A percentile compares a stretch with the other conserved stretches of the same genome.
Evolutionary conservation across 495 filamentous ascomycete species (phyloP).

Genomic region (Cercophora scortea): DNA sequence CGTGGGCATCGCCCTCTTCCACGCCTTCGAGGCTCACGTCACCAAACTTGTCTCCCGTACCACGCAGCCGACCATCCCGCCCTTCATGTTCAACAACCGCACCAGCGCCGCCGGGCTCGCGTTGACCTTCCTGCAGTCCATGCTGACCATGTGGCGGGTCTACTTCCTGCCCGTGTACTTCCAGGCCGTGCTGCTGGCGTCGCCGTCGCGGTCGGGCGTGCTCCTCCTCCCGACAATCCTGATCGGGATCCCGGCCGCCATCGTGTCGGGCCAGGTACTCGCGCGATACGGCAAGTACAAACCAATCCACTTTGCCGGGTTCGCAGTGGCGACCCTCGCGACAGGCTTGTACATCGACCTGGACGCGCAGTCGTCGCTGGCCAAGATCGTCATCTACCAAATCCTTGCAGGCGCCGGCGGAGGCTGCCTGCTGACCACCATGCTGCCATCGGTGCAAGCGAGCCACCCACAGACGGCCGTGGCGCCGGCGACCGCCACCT

Average conservation of each 20-base stretch:
- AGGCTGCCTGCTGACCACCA: background rate
- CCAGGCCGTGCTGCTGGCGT: constrained; percentile 26
- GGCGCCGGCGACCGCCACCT: background rate
- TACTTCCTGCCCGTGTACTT: constrained; percentile 37
- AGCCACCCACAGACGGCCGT: background rate
- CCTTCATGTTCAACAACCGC: constrained; percentile 19
- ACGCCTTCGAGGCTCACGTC: background rate
- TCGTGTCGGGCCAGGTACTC: constrained; percentile 12
- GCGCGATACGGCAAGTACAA: background rate
- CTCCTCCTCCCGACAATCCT: constrained; percentile 30
- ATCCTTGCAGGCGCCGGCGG: background rate
- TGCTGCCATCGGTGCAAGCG: background rate
- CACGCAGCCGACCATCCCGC: constrained; percentile 22
- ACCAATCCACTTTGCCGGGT: background rate
- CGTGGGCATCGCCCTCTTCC: background rate
- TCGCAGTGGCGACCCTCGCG: background rate
- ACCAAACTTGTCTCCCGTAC: no score
- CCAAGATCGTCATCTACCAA: background rate
- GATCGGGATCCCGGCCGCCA: constrained; percentile 23
- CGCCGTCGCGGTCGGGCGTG: constrained; percentile 23
- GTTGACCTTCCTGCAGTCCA: constrained; percentile 14
- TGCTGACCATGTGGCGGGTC: constrained; percentile 35
- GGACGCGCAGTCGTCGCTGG: background rate
- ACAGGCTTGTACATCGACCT: background rate
- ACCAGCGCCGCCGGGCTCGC: constrained; percentile 13